phyloP scores from a whole-genome alignment of 2,329 filamentous ascomycete genomes.

The Aurifilum marmelostoma region DNA sequence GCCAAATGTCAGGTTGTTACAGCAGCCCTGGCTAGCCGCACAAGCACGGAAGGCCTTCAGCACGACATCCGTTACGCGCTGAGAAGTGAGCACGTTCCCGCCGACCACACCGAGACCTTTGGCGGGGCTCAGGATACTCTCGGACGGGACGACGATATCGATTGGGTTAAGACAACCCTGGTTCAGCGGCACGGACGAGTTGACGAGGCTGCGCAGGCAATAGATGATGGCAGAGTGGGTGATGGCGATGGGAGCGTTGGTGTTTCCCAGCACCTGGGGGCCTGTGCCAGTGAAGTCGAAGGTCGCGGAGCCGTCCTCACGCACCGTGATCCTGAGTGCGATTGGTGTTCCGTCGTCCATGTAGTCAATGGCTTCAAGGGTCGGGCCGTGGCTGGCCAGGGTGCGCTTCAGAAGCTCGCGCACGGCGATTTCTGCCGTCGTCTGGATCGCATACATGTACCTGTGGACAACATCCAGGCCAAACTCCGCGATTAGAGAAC shows the following conservation, averaged over 20 bases:
- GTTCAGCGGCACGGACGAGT: conserved; percentile 42
- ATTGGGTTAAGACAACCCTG: conserved; percentile 42
- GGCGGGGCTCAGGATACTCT: conserved; percentile 39
- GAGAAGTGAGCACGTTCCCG: conserved; percentile 63
- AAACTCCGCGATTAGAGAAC: conserved; percentile 72
- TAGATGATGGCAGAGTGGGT: conserved; percentile 45
- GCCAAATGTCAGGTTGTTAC: conserved; percentile 39
- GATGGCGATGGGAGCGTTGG: conserved; percentile 43
- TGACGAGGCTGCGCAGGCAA: conserved; percentile 40
- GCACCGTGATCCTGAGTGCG: conserved; percentile 39
- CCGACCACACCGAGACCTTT: conserved; percentile 38
- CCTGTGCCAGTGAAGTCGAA: conserved; percentile 38
- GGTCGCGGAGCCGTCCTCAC: conserved; percentile 30
- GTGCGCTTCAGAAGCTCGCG: conserved; percentile 68
- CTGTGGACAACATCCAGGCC: conserved; percentile 72
- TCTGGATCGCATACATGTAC: conserved; percentile 79
- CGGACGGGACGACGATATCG: conserved; percentile 37
- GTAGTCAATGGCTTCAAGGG: conserved; percentile 41
- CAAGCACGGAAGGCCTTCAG: conserved; percentile 36
- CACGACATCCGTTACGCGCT: conserved; percentile 38
- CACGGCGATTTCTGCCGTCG: conserved; percentile 74
- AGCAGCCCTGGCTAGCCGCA: conserved; percentile 38
- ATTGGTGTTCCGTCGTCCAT: conserved; percentile 47
- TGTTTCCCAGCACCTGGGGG: conserved; percentile 41
- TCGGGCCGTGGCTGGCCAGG: conserved; percentile 53